Conservation (phyloP, 352 stramenopile genomes). For the Globisporangium perplexum region DNA sequence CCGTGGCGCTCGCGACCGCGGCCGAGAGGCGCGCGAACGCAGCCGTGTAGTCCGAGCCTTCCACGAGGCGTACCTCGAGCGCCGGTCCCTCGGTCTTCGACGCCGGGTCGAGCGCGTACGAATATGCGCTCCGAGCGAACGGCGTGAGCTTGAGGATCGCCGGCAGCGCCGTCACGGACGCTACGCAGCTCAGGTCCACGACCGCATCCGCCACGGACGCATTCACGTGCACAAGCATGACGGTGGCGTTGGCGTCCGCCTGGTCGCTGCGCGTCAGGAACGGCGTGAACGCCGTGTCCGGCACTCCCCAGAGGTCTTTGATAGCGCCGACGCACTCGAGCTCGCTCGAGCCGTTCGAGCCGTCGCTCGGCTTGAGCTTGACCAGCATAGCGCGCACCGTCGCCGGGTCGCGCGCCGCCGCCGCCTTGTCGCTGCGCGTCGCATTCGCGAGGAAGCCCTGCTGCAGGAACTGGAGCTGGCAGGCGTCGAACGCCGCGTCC, state of each 20-base stretch:
- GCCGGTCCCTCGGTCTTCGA: constrained; percentile 22
- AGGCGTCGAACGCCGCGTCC: constrained; percentile 52
- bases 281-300: constrained; percentile 48
- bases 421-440: constrained; percentile 15
- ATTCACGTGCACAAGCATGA: constrained; percentile 57
- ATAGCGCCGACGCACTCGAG: constrained; percentile 37
- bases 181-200: constrained; percentile 38
- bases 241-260: constrained; percentile 27
- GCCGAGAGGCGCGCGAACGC: constrained; percentile 23
- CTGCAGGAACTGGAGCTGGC: constrained; percentile 64
- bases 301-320: constrained; percentile 33
- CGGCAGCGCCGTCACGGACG: constrained; percentile 44
- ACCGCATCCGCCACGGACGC: constrained; percentile 33
- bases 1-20: constrained; percentile 23
- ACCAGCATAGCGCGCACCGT: constrained; percentile 46
- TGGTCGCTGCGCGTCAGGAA: constrained; percentile 63
- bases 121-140: constrained; percentile 53
- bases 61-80: constrained; percentile 42
- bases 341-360: constrained; percentile 14
- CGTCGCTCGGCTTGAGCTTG: constrained; percentile 27
- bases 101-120: constrained; percentile 20
- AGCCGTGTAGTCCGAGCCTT: constrained; percentile 22
- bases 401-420: constrained; percentile 12
- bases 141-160: constrained; percentile 71
- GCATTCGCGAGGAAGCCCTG: constrained; percentile 41